phyloP scores from a whole-genome alignment of 352 stramenopile species.

The Globisporangium radiosum region DNA sequence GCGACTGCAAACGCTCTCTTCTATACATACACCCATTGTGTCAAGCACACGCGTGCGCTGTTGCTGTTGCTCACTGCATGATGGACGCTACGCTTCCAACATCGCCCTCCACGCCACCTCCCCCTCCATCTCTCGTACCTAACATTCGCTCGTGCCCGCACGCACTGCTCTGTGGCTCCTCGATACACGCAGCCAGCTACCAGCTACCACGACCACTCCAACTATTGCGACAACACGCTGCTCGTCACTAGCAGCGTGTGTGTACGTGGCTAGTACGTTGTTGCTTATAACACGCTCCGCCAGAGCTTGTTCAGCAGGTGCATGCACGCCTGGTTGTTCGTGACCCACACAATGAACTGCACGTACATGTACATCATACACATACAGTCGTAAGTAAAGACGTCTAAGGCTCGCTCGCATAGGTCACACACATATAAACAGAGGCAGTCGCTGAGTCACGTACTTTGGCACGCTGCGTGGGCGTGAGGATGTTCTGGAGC shows the following conservation, averaged over 20 bases:
- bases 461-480: constrained; percentile 89
- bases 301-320: constrained; percentile 96
- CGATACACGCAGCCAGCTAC: no score
- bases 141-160: no score
- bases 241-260: background rate
- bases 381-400: no score
- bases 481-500: constrained; percentile 91
- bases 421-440: no score
- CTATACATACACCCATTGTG: background rate
- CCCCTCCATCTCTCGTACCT: no score
- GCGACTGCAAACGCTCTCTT: background rate
- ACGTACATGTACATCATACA: background rate
- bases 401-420: no score
- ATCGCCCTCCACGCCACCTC: no score
- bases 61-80: no score
- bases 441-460: constrained; percentile 1
- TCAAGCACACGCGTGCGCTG: no score
- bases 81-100: no score
- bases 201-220: no score
- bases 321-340: constrained; percentile 94
- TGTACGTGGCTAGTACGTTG: background rate
- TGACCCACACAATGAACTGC: constrained; percentile 94
- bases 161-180: no score
- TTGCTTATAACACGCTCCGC: constrained; percentile 83
- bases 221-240: background rate